A percentile compares a stretch with the other conserved stretches of the same genome.
These are phyloP conservation scores for Corymbia citriodora DNA, from an alignment of 441 rosid genomes.

Conservation along the genomic window DNA sequence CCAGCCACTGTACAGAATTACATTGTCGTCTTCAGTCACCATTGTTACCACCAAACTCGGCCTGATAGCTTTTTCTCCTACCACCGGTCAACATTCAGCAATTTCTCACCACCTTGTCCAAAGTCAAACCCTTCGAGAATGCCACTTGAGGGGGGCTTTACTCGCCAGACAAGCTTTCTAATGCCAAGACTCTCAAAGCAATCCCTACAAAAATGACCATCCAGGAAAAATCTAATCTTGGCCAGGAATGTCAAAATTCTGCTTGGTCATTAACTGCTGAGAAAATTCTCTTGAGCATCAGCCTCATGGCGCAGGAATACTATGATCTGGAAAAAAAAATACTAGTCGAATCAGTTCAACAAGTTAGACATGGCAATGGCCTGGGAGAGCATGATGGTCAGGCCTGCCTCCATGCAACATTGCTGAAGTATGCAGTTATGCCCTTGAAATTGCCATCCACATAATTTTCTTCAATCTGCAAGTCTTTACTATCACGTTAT, in stretches of 20 bases:
- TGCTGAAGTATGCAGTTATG: conserved; percentile 19
- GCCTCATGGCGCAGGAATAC: not conserved
- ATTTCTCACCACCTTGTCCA: not conserved
- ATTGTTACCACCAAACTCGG: not conserved
- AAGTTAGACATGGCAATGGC: not conserved
- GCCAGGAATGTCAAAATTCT: not conserved
- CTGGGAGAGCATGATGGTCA: not conserved
- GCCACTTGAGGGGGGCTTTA: not conserved
- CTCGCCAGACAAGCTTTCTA: not conserved
- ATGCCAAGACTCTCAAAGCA: not conserved
- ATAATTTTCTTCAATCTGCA: conserved; percentile 20
- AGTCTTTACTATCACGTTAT: not conserved
- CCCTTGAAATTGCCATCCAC: conserved; percentile 20
- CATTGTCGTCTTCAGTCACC: not conserved
- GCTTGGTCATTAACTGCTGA: not conserved
- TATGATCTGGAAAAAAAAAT: not conserved
- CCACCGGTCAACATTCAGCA: not conserved
- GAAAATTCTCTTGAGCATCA: not conserved
- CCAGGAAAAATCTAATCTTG: not conserved
- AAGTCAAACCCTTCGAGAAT: not conserved
- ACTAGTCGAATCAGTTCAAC: not conserved
- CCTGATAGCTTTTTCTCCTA: not conserved
- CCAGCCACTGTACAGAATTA: not conserved
- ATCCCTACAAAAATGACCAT: not conserved
- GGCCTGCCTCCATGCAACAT: not conserved